Percentiles rank a stretch among this genome's conserved stretches.
Evolutionary conservation across 192 early-diverging fungal species (phyloP).

Genomic region (Coemansia sp.): DNA sequence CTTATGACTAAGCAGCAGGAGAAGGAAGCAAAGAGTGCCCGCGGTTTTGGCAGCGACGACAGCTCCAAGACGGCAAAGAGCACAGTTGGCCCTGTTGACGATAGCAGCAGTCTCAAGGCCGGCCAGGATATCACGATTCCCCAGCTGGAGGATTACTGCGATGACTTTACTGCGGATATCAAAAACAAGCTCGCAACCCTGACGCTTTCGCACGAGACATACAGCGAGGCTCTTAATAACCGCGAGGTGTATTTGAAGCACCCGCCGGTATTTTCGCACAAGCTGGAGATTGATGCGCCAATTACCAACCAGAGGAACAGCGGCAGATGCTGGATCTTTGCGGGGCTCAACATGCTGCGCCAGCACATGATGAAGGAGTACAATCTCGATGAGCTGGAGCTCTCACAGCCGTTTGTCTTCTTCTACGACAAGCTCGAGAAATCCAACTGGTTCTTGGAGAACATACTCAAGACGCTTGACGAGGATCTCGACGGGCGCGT

Average conservation of each 20-base stretch:
- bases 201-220: slow-evolving; percentile 62
- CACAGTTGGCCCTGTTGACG: no score
- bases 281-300: slow-evolving; percentile 53
- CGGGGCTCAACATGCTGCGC: slow-evolving; percentile 73
- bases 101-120: not conserved
- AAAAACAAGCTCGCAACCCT: slow-evolving; percentile 72
- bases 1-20: slow-evolving; percentile 22
- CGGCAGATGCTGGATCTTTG: slow-evolving; percentile 85
- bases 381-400: slow-evolving; percentile 76
- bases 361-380: slow-evolving; percentile 69
- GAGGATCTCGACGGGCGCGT: slow-evolving; percentile 65
- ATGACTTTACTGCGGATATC: slow-evolving; percentile 59
- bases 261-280: slow-evolving; percentile 43
- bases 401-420: slow-evolving; percentile 75
- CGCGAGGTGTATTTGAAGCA: slow-evolving; percentile 44
- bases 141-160: slow-evolving; percentile 39
- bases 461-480: slow-evolving; percentile 66
- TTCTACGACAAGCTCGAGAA: slow-evolving; percentile 82
- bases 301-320: slow-evolving; percentile 74
- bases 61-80: not conserved
- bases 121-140: slow-evolving; percentile 11
- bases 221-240: slow-evolving; percentile 61
- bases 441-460: slow-evolving; percentile 80
- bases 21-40: not conserved
- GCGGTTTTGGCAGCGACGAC: not conserved